A percentile compares a stretch with the other conserved stretches of the same genome.
Conservation (phyloP, 345 rosid genomes). For the Mangifera indica region DNA sequence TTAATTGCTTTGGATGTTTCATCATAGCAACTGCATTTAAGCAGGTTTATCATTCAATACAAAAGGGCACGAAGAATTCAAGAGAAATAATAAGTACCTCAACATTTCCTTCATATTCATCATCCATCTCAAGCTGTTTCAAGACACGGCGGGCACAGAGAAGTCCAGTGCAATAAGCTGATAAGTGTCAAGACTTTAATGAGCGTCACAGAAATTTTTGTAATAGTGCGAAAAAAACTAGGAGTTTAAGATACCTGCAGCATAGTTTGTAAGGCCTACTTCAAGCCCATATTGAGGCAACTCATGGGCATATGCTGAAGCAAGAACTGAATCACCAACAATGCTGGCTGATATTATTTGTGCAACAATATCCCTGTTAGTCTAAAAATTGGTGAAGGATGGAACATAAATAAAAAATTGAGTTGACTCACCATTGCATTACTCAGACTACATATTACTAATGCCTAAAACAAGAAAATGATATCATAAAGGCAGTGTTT, state of each 20-base stretch:
- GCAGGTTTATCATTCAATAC: background rate
- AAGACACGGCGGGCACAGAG: constrained; percentile 77
- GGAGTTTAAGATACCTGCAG: constrained; percentile 48
- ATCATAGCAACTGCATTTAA: background rate
- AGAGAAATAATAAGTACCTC: constrained; percentile 38
- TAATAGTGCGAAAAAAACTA: background rate
- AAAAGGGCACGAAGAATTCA: background rate
- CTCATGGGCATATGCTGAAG: constrained; percentile 70
- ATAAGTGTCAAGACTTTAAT: background rate
- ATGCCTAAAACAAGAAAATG: background rate
- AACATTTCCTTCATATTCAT: constrained; percentile 64
- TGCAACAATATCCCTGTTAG: constrained; percentile 62
- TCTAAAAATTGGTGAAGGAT: constrained; percentile 39
- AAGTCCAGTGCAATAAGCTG: constrained; percentile 83
- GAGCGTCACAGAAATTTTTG: background rate
- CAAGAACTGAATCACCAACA: constrained; percentile 57
- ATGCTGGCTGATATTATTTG: constrained; percentile 57
- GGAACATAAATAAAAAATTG: background rate
- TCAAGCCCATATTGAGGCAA: constrained; percentile 61
- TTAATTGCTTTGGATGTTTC: background rate
- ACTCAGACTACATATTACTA: background rate
- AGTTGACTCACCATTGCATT: background rate
- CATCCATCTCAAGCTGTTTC: constrained; percentile 69
- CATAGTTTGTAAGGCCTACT: constrained; percentile 68
- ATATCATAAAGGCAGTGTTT: background rate